Evolutionary conservation across 139 green algal genomes (phyloP).

Genomic region (Coccomyxa sp.): DNA sequence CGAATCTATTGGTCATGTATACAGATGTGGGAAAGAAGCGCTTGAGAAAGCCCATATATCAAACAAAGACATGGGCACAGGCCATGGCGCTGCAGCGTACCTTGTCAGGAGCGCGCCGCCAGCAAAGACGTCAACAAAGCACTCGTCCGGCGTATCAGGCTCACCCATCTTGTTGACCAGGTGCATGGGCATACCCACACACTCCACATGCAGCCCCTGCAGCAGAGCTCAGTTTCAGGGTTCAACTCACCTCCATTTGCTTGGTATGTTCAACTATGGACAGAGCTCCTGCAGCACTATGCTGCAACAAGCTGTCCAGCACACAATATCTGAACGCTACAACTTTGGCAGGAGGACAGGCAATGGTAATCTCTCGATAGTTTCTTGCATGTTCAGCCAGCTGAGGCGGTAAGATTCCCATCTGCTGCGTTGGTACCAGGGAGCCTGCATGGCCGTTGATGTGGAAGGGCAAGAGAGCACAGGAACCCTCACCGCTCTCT

Average conservation of each 20-base stretch:
- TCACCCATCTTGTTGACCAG: slow-evolving; percentile 36
- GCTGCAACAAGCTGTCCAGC: not conserved
- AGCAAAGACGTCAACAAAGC: slow-evolving; percentile 59
- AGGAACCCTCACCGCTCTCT: slow-evolving; percentile 19
- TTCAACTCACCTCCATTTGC: not conserved
- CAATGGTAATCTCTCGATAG: not conserved
- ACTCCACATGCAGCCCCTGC: not conserved
- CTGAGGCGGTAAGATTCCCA: not conserved
- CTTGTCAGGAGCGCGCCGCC: slow-evolving; percentile 32
- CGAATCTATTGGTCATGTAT: not conserved
- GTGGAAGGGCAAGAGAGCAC: not conserved
- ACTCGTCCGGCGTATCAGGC: slow-evolving; percentile 5
- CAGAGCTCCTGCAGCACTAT: not conserved
- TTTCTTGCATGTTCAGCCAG: not conserved
- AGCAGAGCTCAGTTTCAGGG: slow-evolving; percentile 17
- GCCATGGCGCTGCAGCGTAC: not conserved
- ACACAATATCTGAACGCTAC: not conserved
- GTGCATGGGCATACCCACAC: slow-evolving; percentile 39
- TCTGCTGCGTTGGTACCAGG: not conserved
- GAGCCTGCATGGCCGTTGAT: not conserved
- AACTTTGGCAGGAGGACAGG: not conserved
- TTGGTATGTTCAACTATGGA: not conserved
- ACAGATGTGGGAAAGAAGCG: too few relatives aligned
- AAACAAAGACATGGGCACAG: not conserved
- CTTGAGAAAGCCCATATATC: too few relatives aligned